Base-by-base conservation (phyloP, 148 eudicot genomes). In the Chenopodium quinoa region DNA sequence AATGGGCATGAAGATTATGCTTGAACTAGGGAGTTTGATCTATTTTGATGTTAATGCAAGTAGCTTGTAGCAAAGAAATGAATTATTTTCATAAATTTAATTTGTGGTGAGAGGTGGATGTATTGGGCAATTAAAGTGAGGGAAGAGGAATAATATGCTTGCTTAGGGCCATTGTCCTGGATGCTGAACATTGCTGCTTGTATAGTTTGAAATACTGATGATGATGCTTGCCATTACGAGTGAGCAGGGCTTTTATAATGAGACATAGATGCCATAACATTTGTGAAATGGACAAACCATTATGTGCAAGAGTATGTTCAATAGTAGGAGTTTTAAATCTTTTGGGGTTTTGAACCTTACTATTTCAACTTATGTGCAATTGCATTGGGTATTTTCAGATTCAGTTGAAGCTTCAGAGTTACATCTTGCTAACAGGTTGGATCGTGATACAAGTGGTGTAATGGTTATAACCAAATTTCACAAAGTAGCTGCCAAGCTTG, bases 371-470 rank as follows among this genome's bases (percentile, higher is more conserved):
- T 60, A 63, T 50, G 29, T 80, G 12, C 34, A 32, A 16, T 47
- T 68, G 34, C 64, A 27, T 67, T 67, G 32, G 32, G 23, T 44
- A 72, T 47, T 83, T 75, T 82, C 82, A 86, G 93, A 83, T 78
- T 81, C 85, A 73, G 75, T 79, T 17, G 76, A 84, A 85, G 48
- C 84, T 75, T 83, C 79, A 52, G 95, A 95, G 85, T 81, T 95
- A 66, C 99, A 95, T 88, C 91, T 95, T n/a, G 96, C 99, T n/a
- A 95, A 95, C 82, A 85, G 99, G 84, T 88, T 95, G 73, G 98
- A 95, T 81, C 98, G 99, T 58, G 99, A 95, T 83, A 95, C 99
- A 27, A 93, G 95, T 80, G 99, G 99, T 48, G 88, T 95, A 25
- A 92, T 91, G 87, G 50, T 95, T 23, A 89, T 93, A 63, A 95